These are phyloP conservation scores for Hypoxylon sp. DNA, from an alignment of 2,329 filamentous ascomycete species.

Conservation along the genomic window DNA sequence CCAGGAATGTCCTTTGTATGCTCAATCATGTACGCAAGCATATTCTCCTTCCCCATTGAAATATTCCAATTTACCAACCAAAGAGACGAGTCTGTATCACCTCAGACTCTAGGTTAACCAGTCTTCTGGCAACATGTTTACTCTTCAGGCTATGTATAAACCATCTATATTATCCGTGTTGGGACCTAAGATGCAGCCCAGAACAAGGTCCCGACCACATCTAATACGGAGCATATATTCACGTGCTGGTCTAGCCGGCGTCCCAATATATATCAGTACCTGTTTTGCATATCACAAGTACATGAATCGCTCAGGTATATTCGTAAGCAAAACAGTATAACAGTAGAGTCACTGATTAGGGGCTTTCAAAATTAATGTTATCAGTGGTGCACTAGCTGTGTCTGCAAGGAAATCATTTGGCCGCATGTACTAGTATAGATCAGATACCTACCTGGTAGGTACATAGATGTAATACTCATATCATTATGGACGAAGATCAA, in stretches of 20 bases:
- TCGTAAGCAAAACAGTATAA: neutral
- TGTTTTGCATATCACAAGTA: neutral
- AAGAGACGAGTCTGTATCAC: slow-evolving; percentile 1
- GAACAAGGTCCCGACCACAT: neutral
- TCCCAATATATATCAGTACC: neutral
- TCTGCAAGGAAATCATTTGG: neutral
- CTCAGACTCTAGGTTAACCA: neutral
- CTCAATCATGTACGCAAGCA: neutral
- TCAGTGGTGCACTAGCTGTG: neutral
- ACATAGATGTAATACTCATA: neutral
- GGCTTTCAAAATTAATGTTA: neutral
- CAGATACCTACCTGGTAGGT: too few relatives aligned
- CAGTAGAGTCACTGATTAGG: neutral
- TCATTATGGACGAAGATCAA: neutral
- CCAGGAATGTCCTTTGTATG: neutral
- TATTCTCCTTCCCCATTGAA: neutral
- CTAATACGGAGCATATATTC: neutral
- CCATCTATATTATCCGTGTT: neutral
- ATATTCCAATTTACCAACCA: slow-evolving; percentile 1
- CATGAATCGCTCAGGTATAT: neutral
- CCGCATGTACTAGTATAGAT: neutral
- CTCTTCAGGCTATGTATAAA: neutral
- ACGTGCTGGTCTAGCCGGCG: neutral
- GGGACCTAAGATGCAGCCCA: neutral
- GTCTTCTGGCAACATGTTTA: neutral